phyloP scores from a whole-genome alignment of 179 eudicot genomes.

The Silene coronaria region DNA sequence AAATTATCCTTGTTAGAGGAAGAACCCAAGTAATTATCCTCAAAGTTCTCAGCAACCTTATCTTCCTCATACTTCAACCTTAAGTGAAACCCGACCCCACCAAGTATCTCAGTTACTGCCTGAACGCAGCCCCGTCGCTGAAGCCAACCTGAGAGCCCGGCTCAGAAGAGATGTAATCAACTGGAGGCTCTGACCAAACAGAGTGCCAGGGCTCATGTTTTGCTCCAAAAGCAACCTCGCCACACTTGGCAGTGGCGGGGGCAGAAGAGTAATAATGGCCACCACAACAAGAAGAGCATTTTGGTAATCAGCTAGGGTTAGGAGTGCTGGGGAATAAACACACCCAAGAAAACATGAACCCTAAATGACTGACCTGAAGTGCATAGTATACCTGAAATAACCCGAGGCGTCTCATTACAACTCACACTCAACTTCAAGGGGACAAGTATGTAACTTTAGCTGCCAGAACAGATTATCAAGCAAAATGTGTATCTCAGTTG shows the following conservation, averaged over 20 bases:
- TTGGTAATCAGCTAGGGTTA: not conserved
- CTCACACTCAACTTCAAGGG: not conserved
- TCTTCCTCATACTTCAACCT: constrained; percentile 49
- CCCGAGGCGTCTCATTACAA: no score
- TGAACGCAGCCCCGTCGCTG: constrained; percentile 25
- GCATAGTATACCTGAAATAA: no score
- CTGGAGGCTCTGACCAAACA: not conserved
- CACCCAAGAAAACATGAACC: no score
- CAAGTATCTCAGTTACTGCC: constrained; percentile 47
- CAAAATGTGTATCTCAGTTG: constrained; percentile 30
- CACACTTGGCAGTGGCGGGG: no score
- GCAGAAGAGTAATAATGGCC: no score
- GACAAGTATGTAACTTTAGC: constrained; percentile 32
- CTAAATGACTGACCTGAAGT: no score
- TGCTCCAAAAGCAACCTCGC: not conserved
- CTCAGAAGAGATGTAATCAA: not conserved
- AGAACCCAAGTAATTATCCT: constrained; percentile 27
- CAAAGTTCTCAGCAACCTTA: constrained; percentile 38
- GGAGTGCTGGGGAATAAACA: not conserved
- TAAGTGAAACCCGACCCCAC: constrained; percentile 51
- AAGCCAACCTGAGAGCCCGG: constrained; percentile 27
- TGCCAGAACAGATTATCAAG: constrained; percentile 41
- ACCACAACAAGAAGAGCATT: no score
- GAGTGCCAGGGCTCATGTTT: constrained; percentile 29
- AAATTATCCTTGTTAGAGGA: constrained; percentile 34